Evolutionary conservation across 306 rosid genomes (phyloP), one percentile per base, ranked within the genome.

Genomic region (Bauhinia variegata): DNA sequence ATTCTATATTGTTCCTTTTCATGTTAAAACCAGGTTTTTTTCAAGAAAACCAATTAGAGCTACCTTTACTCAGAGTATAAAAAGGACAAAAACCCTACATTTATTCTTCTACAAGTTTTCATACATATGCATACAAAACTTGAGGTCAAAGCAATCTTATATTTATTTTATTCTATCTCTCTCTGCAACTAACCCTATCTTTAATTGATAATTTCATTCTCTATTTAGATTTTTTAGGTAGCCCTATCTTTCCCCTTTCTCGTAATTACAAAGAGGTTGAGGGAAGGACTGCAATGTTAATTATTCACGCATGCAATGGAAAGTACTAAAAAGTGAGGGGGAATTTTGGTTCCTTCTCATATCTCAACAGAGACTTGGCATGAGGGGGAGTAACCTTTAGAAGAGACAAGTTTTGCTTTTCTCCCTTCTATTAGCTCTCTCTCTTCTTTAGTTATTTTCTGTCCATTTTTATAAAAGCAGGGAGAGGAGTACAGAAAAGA

Each of bases 71-170:
- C 64, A 71, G 79, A 61, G 75, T 60, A n/a, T n/a, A 73, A 63
- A 79, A 57, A 57, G 79, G 75, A 78, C 69, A 75, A 71, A 81
- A 77, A 32, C 47, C n/a, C 74, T 57, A 69, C 78, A 73, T 81
- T 73, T 78, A 74, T 77, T 79, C 84, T 71, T 60, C 70, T 58
- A 68, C 85, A 85, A 83, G 88, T 77, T 80, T 88, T 67, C 71
- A 68, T 73, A 79, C 80, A 39, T 33, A 11, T 59, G 62, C 11
- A 57, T 54, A 53, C 73, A 63, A 83, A 75, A 82, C 96, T 83
- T 88, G 75, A 76, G 80, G 86, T 82, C 87, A 77, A 88, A 88
- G 96, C 83, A 75, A 81, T 54, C 72, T 57, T 23, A 31, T 23
- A 52, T 28, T 42, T 68, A 50, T 41, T 61, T 46, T 70, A 43